phyloP scores from a whole-genome alignment of 768 basidiomycete species.

The Calocybe indica region DNA sequence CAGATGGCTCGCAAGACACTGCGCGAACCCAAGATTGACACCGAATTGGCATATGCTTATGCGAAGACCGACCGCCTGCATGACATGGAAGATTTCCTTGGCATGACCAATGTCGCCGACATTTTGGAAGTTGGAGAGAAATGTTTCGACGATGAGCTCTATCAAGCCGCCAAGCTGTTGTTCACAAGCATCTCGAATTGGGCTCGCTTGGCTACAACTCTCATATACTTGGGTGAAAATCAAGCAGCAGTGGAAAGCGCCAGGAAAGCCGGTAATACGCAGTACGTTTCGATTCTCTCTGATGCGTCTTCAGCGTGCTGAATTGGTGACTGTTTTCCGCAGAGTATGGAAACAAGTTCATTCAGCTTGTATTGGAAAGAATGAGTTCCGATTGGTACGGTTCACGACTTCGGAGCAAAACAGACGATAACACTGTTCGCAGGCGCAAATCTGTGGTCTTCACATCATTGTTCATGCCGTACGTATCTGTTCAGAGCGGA shows the following conservation, averaged over 20 bases:
- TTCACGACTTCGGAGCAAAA: background rate
- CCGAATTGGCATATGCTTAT: constrained; percentile 96
- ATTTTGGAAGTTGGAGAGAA: constrained; percentile 97
- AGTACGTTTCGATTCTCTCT: constrained; percentile 45
- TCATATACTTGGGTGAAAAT: constrained; percentile 97
- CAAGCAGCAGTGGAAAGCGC: constrained; percentile 98
- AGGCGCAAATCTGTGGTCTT: constrained; percentile 98
- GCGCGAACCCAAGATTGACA: constrained; percentile 96
- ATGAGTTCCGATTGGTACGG: constrained; percentile 84
- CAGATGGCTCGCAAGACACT: constrained; percentile 98
- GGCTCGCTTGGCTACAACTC: constrained; percentile 95
- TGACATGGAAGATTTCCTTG: constrained; percentile 99
- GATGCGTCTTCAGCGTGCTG: background rate
- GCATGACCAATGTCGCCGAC: constrained; percentile 98
- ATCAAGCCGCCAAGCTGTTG: constrained; percentile 92
- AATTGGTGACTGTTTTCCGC: constrained; percentile 7
- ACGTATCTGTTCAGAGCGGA: constrained; percentile 10
- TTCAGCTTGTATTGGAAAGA: constrained; percentile 95
- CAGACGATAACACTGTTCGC: constrained; percentile 7
- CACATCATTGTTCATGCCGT: constrained; percentile 93
- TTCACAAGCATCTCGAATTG: constrained; percentile 98
- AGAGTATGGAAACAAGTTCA: constrained; percentile 99
- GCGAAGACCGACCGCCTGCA: constrained; percentile 96
- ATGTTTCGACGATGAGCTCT: constrained; percentile 97
- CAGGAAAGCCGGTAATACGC: constrained; percentile 98